Evolutionary conservation across 2,329 filamentous ascomycete genomes (phyloP).

Genomic region (Claviceps pusilla): DNA sequence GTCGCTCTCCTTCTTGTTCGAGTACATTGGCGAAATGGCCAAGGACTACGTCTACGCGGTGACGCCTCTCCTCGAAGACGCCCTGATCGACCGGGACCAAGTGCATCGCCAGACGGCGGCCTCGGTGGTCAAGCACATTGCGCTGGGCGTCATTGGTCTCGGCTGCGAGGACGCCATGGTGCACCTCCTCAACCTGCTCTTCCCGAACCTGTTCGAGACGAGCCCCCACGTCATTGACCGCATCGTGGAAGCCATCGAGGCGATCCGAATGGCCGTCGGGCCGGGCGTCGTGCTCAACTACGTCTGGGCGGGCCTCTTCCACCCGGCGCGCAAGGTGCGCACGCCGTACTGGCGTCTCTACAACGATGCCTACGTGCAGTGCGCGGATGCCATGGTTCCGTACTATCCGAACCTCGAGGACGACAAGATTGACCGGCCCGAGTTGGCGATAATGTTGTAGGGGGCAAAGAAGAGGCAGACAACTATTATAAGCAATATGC

Average conservation of each 20-base stretch:
- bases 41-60: conserved; percentile 99
- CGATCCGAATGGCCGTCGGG: conserved; percentile 83
- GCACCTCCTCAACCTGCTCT: conserved; percentile 87
- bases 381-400: conserved; percentile 86
- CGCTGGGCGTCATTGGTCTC: conserved; percentile 88
- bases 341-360: conserved; percentile 93
- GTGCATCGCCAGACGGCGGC: conserved; percentile 95
- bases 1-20: conserved; percentile 89
- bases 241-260: conserved; percentile 94
- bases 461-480: not conserved
- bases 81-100: conserved; percentile 93
- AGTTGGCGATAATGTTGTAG: conserved; percentile 72
- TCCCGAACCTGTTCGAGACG: conserved; percentile 95
- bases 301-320: conserved; percentile 93
- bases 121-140: conserved; percentile 93
- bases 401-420: conserved; percentile 84
- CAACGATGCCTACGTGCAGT: conserved; percentile 92
- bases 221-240: conserved; percentile 96
- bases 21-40: conserved; percentile 99
- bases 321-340: conserved; percentile 87
- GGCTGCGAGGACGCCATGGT: conserved; percentile 98
- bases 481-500: too few relatives aligned
- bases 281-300: conserved; percentile 93
- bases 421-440: conserved; percentile 61
- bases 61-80: conserved; percentile 87